phyloP scores from a whole-genome alignment of 2,329 filamentous ascomycete species.

The Penicillium polonicum region DNA sequence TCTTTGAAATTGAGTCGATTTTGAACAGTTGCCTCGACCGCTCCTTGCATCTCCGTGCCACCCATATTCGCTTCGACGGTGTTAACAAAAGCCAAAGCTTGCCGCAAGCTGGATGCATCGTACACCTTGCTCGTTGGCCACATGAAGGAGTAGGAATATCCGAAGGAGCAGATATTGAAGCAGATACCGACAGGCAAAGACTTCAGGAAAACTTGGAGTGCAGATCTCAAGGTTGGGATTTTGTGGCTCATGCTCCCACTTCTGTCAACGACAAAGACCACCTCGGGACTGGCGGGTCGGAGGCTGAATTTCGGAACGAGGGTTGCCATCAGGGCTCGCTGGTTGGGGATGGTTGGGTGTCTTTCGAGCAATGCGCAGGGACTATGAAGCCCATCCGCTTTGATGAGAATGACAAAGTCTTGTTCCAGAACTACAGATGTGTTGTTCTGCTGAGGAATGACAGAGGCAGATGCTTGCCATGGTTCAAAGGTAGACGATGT shows the following conservation, averaged over 20 bases:
- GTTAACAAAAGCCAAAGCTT: conserved; percentile 46
- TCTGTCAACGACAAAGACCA: conserved; percentile 71
- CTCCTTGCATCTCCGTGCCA: conserved; percentile 54
- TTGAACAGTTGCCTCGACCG: conserved; percentile 49
- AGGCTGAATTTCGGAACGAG: conserved; percentile 69
- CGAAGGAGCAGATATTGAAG: conserved; percentile 62
- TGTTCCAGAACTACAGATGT: conserved; percentile 48
- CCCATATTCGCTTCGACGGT: conserved; percentile 50
- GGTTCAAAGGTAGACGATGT: conserved; percentile 49
- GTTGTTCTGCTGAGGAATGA: conserved; percentile 48
- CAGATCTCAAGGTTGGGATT: conserved; percentile 50
- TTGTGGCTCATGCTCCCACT: conserved; percentile 60
- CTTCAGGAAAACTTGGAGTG: conserved; percentile 58
- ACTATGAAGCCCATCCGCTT: conserved; percentile 59
- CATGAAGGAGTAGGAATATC: conserved; percentile 46
- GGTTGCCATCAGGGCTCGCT: conserved; percentile 68
- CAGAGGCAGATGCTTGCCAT: conserved; percentile 61
- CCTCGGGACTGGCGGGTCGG: conserved; percentile 56
- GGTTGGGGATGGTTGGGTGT: conserved; percentile 60
- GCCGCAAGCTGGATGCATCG: conserved; percentile 45
- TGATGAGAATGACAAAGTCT: conserved; percentile 67
- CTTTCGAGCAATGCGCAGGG: conserved; percentile 66
- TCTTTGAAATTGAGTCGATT: conserved; percentile 48
- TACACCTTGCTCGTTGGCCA: conserved; percentile 52
- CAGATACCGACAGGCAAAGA: conserved; percentile 56